These are phyloP conservation scores for Solanum chilense DNA, from an alignment of 257 asterid genomes.

Conservation along the genomic window DNA sequence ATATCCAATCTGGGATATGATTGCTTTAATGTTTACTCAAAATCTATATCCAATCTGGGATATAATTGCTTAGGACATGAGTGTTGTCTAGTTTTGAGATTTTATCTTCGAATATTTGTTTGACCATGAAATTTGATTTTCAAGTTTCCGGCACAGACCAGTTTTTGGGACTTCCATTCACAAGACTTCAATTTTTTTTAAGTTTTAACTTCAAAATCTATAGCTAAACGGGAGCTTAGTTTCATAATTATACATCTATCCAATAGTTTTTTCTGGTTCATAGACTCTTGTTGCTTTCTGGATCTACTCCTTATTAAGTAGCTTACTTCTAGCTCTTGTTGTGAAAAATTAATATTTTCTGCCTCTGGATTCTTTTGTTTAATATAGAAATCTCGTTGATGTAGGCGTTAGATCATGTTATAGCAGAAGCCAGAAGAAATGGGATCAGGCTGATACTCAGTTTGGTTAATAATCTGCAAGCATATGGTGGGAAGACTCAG, in stretches of 20 bases:
- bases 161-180: neutral
- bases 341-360: neutral
- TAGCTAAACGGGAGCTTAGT: neutral
- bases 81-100: neutral
- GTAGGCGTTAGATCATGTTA: conserved; percentile 92
- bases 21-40: neutral
- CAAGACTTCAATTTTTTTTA: neutral
- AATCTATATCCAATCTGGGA: neutral
- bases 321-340: neutral
- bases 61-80: neutral
- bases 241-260: neutral
- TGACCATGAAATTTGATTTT: neutral
- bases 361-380: neutral
- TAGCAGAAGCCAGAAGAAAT: conserved; percentile 66
- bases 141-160: neutral
- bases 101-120: neutral
- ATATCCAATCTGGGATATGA: neutral
- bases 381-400: neutral
- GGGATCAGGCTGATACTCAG: conserved; percentile 73
- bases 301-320: neutral
- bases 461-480: conserved; percentile 91
- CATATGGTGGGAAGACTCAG: conserved; percentile 93
- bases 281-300: neutral
- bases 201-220: neutral
- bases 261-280: neutral